Conservation (phyloP, 192 early-diverging fungal species). For the Podila verticillata region DNA sequence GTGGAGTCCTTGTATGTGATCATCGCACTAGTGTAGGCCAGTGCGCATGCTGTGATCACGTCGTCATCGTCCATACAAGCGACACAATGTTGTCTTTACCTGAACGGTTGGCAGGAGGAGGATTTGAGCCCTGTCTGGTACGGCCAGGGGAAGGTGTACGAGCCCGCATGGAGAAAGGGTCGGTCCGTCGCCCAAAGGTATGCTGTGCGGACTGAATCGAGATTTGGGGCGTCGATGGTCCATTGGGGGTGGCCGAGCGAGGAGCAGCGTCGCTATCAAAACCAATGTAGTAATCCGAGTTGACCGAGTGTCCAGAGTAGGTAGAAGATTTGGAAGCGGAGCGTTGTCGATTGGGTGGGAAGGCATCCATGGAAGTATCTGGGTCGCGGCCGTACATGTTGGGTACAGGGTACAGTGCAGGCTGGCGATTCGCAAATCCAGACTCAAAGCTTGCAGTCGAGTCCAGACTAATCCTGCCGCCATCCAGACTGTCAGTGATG, state of each 20-base stretch:
- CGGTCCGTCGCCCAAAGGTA: slow-evolving; percentile 21
- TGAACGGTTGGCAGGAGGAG: slow-evolving; percentile 21
- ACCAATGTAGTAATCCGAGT: slow-evolving; percentile 41
- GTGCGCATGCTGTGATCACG: too few relatives aligned
- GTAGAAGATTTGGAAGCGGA: slow-evolving; percentile 48
- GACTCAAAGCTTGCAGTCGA: slow-evolving; percentile 41
- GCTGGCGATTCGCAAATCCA: slow-evolving; percentile 32
- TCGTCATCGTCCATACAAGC: too few relatives aligned
- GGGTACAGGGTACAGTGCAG: slow-evolving; percentile 27
- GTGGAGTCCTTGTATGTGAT: too few relatives aligned
- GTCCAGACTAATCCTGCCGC: slow-evolving; percentile 40
- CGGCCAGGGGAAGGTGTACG: slow-evolving; percentile 46
- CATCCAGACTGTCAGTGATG: slow-evolving; percentile 30
- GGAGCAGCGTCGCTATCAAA: slow-evolving; percentile 36
- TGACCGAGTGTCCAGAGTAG: slow-evolving; percentile 40
- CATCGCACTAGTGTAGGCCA: too few relatives aligned
- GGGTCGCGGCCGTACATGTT: slow-evolving; percentile 34
- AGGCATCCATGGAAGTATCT: slow-evolving; percentile 27
- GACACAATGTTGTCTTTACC: slow-evolving; percentile 2
- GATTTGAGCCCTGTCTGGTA: slow-evolving; percentile 39
- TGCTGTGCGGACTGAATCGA: slow-evolving; percentile 47
- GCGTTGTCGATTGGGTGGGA: slow-evolving; percentile 35
- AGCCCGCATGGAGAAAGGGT: slow-evolving; percentile 45
- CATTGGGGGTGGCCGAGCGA: slow-evolving; percentile 38
- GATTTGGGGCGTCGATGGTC: slow-evolving; percentile 29